Percentiles rank a stretch among this genome's conserved stretches.
Conservation (phyloP, 768 basidiomycete species). For the Boletales sp. region DNA sequence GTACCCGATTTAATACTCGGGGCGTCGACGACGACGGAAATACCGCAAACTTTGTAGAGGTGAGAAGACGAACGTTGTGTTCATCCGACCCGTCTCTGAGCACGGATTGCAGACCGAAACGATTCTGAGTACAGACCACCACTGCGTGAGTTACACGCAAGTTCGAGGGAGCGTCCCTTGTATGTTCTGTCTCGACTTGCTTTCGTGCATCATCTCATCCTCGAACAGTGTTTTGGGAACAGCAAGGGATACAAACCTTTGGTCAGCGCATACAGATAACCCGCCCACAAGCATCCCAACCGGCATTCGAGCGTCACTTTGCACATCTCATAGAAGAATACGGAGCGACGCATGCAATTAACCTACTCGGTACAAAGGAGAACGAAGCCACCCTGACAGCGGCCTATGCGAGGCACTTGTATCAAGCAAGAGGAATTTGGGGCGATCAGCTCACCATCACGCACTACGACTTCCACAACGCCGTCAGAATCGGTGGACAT, state of each 20-base stretch:
- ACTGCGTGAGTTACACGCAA: conserved; percentile 90
- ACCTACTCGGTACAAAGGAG: conserved; percentile 88
- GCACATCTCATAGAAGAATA: conserved; percentile 85
- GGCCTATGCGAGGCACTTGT: conserved; percentile 81
- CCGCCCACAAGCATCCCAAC: conserved; percentile 92
- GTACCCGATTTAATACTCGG: conserved; percentile 94
- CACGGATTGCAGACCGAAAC: conserved; percentile 74
- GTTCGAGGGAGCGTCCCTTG: conserved; percentile 93
- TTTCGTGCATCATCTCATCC: conserved; percentile 7
- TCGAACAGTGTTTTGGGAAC: conserved; percentile 92
- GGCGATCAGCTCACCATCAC: conserved; percentile 75
- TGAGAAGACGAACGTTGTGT: conserved; percentile 26
- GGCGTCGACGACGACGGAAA: conserved; percentile 96
- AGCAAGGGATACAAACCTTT: conserved; percentile 93
- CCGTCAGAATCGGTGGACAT: conserved; percentile 77
- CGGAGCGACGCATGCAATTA: conserved; percentile 80
- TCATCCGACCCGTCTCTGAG: conserved; percentile 3
- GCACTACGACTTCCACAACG: conserved; percentile 91
- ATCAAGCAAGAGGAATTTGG: conserved; percentile 56
- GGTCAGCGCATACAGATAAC: conserved; percentile 94
- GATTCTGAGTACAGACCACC: conserved; percentile 79
- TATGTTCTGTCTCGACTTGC: conserved; percentile 39
- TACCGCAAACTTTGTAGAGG: conserved; percentile 96
- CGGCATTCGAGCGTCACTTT: conserved; percentile 95
- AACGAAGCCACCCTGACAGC: conserved; percentile 82